Evolutionary conservation across 2,329 filamentous ascomycete species (phyloP).

Genomic region (Fusarium anthophilum): DNA sequence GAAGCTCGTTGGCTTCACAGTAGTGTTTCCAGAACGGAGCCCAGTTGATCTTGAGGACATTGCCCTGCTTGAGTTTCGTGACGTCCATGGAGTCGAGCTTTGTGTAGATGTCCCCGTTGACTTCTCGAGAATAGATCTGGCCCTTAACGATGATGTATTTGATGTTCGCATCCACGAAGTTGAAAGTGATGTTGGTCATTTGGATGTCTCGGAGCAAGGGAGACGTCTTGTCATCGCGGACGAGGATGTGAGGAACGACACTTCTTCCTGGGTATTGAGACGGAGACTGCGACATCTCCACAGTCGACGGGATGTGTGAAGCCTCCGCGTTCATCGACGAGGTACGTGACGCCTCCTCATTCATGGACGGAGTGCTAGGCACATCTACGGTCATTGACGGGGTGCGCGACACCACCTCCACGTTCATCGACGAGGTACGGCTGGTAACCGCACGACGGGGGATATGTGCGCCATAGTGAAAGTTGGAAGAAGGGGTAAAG

Average conservation of each 20-base stretch:
- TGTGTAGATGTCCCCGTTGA: not conserved
- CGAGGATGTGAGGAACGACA: not conserved
- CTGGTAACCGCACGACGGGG: not conserved
- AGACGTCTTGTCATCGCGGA: not conserved
- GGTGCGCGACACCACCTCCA: not conserved
- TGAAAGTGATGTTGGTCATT: not conserved
- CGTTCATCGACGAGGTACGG: not conserved
- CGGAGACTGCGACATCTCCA: not conserved
- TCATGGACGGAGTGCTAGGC: fast-evolving
- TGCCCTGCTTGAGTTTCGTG: not conserved
- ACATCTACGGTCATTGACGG: not conserved
- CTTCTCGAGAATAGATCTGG: not conserved
- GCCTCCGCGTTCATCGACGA: not conserved
- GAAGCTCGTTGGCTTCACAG: not conserved
- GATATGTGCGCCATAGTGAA: not conserved
- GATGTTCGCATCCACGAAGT: not conserved
- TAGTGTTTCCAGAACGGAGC: not conserved
- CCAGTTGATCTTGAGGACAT: not conserved
- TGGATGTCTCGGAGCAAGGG: not conserved
- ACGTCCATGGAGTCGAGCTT: not conserved
- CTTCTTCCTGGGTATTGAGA: not conserved
- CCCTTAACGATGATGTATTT: not conserved
- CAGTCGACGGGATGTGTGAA: not conserved
- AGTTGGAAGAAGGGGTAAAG: fast-evolving
- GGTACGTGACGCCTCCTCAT: too few species aligned